Base-by-base conservation (phyloP, 768 basidiomycete genomes). In the Strobilomyces confusus region DNA sequence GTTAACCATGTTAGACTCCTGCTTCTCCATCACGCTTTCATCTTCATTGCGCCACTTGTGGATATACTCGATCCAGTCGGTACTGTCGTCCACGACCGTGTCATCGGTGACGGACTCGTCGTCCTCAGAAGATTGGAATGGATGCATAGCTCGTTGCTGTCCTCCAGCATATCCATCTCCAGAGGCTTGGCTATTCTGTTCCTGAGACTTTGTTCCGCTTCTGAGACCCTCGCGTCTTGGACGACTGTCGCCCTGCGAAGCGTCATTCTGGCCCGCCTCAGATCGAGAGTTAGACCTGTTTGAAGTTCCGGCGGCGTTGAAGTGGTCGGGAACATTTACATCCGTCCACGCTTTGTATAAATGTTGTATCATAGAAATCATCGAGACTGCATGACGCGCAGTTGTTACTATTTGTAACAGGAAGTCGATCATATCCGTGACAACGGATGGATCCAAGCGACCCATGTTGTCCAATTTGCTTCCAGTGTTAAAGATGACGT, bases 1-100 rank as follows among this genome's bases (percentile, higher is more conserved):
- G 11, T 6, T 13, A 12, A 33, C 3, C 3, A 12, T n/a, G n/a
- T n/a, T n/a, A n/a, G n/a, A n/a, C n/a, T n/a, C n/a, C n/a, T n/a
- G n/a, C n/a, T n/a, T n/a, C 4, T 29, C 33, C 15, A 25, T 20
- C 7, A 8, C 3, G 5, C 4, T 17, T 2, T 43, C 26, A 19
- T 26, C n/a, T 32, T 45, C 19, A 8, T 45, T 45, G 17, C 23
- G 25, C 44, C 44, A 51, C 8, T 45, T 20, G 5, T 45, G 44
- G 26, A 51, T 51, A 13, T 32, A 45, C 20, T 45, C 51, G 36
- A 38, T 51, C 51, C 51, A 51, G 1, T 13, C 51, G 11, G 33
- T 38, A 23, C 45, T 26, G 17, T 51, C 43, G 29, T 51, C 50
- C 3, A 44, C 6, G 9, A 44, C 13, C n/a, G 33, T 36, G 33